These are phyloP conservation scores for Lepidopterella palustris DNA, from an alignment of 495 filamentous ascomycete genomes.

Conservation along the genomic window DNA sequence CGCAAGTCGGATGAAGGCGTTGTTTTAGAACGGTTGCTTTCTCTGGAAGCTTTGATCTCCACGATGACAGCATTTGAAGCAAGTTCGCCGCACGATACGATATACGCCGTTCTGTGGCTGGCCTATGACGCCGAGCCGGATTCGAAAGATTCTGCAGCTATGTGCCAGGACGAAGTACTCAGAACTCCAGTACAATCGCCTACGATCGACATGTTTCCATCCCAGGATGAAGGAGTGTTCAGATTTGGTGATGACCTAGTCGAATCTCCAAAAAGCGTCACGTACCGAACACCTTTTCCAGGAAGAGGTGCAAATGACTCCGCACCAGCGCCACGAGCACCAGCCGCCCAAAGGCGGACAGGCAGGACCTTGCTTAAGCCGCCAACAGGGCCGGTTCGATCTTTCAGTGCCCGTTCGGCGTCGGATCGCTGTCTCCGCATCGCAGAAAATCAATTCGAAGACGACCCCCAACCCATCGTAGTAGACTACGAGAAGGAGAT, in stretches of 20 bases:
- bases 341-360: neutral
- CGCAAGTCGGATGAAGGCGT: conserved; percentile 17
- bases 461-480: conserved; percentile 1
- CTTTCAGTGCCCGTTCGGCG: neutral
- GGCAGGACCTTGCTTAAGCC: neutral
- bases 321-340: too few species aligned
- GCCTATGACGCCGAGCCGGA: conserved; percentile 18
- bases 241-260: neutral
- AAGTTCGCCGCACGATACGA: conserved; percentile 9
- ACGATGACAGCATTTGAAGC: conserved; percentile 22
- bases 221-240: neutral
- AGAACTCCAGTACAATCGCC: neutral
- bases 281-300: neutral
- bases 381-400: neutral
- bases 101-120: conserved; percentile 25
- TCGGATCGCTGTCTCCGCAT: neutral
- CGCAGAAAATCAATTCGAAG: neutral
- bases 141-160: neutral
- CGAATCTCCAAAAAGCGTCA: neutral
- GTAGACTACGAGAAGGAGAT: conserved; percentile 17
- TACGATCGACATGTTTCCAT: neutral
- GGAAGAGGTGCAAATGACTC: neutral
- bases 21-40: conserved; percentile 12
- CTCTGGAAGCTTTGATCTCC: conserved; percentile 19
- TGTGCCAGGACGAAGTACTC: neutral